Base-by-base conservation (phyloP, 192 early-diverging fungal genomes). In the Tieghemiomyces parasiticus region DNA sequence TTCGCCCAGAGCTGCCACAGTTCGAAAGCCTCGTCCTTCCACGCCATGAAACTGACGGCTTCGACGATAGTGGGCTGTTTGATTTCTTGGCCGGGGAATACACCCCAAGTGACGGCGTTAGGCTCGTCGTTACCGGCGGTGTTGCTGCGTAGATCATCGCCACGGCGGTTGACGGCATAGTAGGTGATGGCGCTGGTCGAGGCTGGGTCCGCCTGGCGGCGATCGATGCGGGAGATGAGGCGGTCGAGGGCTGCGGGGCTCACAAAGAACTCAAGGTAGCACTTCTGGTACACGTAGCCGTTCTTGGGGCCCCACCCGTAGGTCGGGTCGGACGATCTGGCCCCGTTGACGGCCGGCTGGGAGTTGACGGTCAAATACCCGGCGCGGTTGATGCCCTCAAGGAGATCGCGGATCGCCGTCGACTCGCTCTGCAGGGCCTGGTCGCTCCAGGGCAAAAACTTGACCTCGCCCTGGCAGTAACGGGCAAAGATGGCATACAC, bases 51-150 rank as follows among this genome's bases (percentile, higher is more conserved):
- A 51, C 80, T 83, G 60, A 75, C 73, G 29, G 79, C 63, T 62
- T 97, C 94, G 46, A 97, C 92, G 68, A 97, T 86, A 22, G 94
- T 97, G 19, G 92, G 92, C 74, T 97, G 94, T 47, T 95, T 74
- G 56, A 97, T 90, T 71, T 97, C 94, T 66, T 91, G 88, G 46
- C 92, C 91, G 0, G 91, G 91, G 85, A 97, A 97, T 32, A 97
- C 92, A 46, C 94, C 94, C 94, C 94, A 97, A 14, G 94, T 97
- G 35, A 97, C 91, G 8, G 94, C 94, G 65, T 94, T 99, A 28
- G 94, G 88, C 16, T 80, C 78, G 68, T 93, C 92, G 34, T 73
- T 78, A n/a, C n/a, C n/a, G 31, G 81, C 71, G 50, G 84, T 88
- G 73, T 99, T 99, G 38, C 93, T 93, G 50, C 75, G 71, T 65